A percentile compares a stretch with the other conserved stretches of the same genome.
phyloP scores from a whole-genome alignment of 352 stramenopile species.

The Globisporangium canariense region DNA sequence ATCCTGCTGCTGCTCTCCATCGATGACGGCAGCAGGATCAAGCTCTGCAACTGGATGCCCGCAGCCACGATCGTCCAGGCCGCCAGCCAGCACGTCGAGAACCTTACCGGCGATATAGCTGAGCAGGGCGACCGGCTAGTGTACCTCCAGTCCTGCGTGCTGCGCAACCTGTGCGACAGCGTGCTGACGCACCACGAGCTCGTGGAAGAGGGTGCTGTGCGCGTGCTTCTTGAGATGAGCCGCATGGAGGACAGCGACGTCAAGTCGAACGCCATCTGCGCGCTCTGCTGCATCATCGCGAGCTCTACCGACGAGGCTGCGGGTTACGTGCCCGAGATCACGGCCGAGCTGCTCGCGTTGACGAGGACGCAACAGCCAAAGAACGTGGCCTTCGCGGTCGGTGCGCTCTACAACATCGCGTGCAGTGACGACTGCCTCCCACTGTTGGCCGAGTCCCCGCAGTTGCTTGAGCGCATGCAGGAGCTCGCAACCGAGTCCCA shows the following conservation, averaged over 20 bases:
- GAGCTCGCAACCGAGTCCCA: constrained; percentile 21
- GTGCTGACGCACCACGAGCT: constrained; percentile 73
- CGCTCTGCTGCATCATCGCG: constrained; percentile 58
- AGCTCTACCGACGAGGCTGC: constrained; percentile 56
- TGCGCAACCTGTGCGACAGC: constrained; percentile 72
- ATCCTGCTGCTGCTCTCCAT: constrained; percentile 54
- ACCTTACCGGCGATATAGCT: background rate
- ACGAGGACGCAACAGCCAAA: constrained; percentile 22
- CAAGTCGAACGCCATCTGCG: constrained; percentile 66
- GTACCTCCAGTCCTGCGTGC: constrained; percentile 62
- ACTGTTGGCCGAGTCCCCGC: constrained; percentile 33
- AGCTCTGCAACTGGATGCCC: constrained; percentile 69
- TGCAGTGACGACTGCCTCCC: constrained; percentile 63
- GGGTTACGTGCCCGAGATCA: constrained; percentile 51
- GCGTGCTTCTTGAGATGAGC: constrained; percentile 59
- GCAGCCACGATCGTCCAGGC: constrained; percentile 37
- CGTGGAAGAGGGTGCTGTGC: constrained; percentile 51
- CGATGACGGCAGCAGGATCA: constrained; percentile 63
- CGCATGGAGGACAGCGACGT: constrained; percentile 41
- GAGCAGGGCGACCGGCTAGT: constrained; percentile 23
- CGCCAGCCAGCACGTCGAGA: constrained; percentile 27
- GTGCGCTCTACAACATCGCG: constrained; percentile 72
- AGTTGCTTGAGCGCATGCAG: constrained; percentile 38
- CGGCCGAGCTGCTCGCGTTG: constrained; percentile 48
- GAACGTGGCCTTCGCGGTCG: constrained; percentile 54